Percentiles rank a stretch among this genome's conserved stretches.
Conservation (phyloP, 2,329 filamentous ascomycete genomes). For the Harringtonia lauricola region DNA sequence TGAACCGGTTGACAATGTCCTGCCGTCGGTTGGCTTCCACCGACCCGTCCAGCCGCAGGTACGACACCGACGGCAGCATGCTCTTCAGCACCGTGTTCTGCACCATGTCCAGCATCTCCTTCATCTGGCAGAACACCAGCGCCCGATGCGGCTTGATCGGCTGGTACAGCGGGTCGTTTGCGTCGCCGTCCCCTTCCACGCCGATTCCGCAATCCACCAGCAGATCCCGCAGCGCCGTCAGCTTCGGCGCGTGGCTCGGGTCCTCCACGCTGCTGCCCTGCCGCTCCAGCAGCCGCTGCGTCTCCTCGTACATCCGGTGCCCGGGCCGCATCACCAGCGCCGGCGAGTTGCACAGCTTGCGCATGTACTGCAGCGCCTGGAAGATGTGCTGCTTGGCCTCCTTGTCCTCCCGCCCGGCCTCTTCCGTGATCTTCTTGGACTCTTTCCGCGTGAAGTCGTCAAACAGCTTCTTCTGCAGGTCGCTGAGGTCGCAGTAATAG, state of each 20-base stretch:
- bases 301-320: conserved; percentile 81
- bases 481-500: conserved; percentile 96
- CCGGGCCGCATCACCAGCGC: conserved; percentile 92
- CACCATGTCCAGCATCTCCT: conserved; percentile 99
- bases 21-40: conserved; percentile 91
- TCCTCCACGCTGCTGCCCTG: conserved; percentile 78
- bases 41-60: conserved; percentile 82
- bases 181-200: conserved; percentile 49
- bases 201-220: conserved; percentile 99
- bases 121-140: conserved; percentile 98
- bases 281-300: conserved; percentile 67
- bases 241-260: conserved; percentile 79
- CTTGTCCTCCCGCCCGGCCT: conserved; percentile 76
- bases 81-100: conserved; percentile 85
- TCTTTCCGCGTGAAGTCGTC: conserved; percentile 95
- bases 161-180: conserved; percentile 51
- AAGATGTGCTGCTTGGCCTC: conserved; percentile 97
- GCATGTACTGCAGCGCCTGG: conserved; percentile 98
- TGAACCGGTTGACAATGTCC: conserved; percentile 98
- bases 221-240: conserved; percentile 79
- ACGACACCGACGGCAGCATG: conserved; percentile 86
- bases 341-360: conserved; percentile 96
- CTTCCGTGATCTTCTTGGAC: conserved; percentile 73
- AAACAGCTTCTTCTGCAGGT: conserved; percentile 88
- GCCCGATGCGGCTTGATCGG: conserved; percentile 95